Base-by-base conservation (phyloP, 768 basidiomycete species). In the Amanita pallidorosea region DNA sequence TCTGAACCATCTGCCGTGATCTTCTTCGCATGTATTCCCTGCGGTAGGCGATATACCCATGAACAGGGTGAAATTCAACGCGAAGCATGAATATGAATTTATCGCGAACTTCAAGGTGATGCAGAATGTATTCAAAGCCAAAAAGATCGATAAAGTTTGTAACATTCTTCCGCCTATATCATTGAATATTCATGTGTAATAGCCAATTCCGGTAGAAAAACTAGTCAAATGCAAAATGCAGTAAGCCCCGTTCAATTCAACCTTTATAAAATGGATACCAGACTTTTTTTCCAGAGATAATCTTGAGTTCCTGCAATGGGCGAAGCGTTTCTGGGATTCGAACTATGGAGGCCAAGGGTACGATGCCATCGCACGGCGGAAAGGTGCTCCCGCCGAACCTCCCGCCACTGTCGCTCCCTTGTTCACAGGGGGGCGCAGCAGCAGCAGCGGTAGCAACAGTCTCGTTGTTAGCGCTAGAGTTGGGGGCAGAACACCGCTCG, bases 181-280 rank as follows among this genome's bases (percentile, higher is more conserved):
- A 20, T 46, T 37, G 38, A 36, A 38, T 41, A 13, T 43, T 52
- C 7, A 49, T 36, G 54, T 54, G 37, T 51, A 31, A 8, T 58
- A 96, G 91, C 94, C 94, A 23, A 93, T 99, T 65, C 88, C 79
- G 6, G 86, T 99, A n/a, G 95, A 98, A 59, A 85, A 76, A 60
- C 81, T 99, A 34, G 81, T 89, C 44, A 94, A 94, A 69, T 99
- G 96, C 73, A 98, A 97, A 73, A 98, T 98, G 94, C 95, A 97
- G 85, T 88, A 70, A 65, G 88, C 83, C 55, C 22, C 13, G 18
- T 55, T 35, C 7, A 1, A 11, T 37, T n/a, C 40, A 12, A 29
- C 11, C 5, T 20, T 12, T n/a, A 20, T 13, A 23, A 29, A 0
- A 41, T 5, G 4, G 33, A 49, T 33, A 33, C 42, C 29, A 51